phyloP scores from a whole-genome alignment of 768 basidiomycete species.

The Mycena haematopus region DNA sequence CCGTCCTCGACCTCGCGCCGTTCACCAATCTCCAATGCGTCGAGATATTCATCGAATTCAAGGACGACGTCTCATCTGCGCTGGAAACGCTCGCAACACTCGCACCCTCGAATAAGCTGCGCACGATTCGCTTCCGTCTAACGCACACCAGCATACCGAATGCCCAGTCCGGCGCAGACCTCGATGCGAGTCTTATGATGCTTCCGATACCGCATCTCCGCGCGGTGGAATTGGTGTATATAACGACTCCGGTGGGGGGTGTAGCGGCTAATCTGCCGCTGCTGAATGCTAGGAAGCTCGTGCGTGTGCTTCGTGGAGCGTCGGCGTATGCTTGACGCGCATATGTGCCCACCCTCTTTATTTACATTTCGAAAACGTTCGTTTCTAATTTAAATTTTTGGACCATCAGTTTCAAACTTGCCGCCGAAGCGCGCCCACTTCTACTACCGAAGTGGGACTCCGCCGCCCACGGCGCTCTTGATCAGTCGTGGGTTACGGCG shows the following conservation, averaged over 20 bases:
- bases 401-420: no score
- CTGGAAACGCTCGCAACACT: neutral
- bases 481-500: no score
- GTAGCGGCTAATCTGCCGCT: neutral
- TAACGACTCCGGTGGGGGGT: neutral
- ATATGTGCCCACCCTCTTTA: neutral
- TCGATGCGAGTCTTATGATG: neutral
- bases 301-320: slow-evolving; percentile 1
- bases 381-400: no score
- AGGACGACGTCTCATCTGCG: slow-evolving; percentile 1
- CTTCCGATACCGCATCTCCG: slow-evolving; percentile 7
- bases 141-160: slow-evolving; percentile 1
- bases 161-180: neutral
- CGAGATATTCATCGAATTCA: slow-evolving; percentile 13
- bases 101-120: neutral
- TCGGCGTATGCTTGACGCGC: neutral
- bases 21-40: slow-evolving; percentile 7
- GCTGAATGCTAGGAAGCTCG: neutral
- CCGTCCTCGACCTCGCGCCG: neutral
- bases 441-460: no score
- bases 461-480: no score
- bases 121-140: slow-evolving; percentile 6
- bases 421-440: no score
- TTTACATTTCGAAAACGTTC: no score
- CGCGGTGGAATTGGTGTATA: slow-evolving; percentile 17